A percentile compares a stretch with the other conserved stretches of the same genome.
Evolutionary conservation across 2,329 filamentous ascomycete species (phyloP).

Genomic region (Fusarium albosuccineum): DNA sequence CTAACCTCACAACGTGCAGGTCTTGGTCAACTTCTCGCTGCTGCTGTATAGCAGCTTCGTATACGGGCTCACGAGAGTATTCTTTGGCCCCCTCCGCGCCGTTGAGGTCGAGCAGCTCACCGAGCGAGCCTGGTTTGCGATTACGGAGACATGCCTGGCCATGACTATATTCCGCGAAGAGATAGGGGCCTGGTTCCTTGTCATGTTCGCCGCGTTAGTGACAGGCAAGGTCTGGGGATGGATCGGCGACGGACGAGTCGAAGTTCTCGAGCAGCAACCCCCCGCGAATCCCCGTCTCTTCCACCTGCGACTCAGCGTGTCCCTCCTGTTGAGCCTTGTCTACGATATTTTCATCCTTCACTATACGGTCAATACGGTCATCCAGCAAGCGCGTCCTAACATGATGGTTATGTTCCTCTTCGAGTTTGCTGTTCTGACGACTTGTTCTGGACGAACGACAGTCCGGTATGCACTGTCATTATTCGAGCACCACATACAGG

Average conservation of each 20-base stretch:
- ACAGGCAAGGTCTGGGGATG: conserved; percentile 98
- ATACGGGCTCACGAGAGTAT: conserved; percentile 88
- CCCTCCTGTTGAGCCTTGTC: conserved; percentile 80
- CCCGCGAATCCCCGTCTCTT: conserved; percentile 90
- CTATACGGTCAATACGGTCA: conserved; percentile 85
- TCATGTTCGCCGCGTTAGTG: conserved; percentile 94
- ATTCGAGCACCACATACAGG: conserved; percentile 80
- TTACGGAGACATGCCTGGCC: conserved; percentile 94
- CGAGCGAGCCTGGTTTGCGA: conserved; percentile 97
- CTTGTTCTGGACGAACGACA: conserved; percentile 83
- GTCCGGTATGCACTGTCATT: conserved; percentile 84
- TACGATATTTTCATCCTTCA: conserved; percentile 86
- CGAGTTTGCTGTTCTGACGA: conserved; percentile 89
- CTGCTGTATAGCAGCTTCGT: conserved; percentile 84
- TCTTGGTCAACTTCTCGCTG: conserved; percentile 90
- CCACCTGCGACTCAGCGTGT: conserved; percentile 84
- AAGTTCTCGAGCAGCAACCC: conserved; percentile 94
- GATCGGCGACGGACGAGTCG: conserved; percentile 95
- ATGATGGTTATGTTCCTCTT: conserved; percentile 99
- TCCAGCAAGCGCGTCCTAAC: conserved; percentile 89
- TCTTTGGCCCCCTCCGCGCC: conserved; percentile 89
- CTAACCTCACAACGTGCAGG: conserved; percentile 62
- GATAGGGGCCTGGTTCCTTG: conserved; percentile 91
- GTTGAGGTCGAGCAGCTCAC: conserved; percentile 98
- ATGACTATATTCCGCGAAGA: conserved; percentile 99